These are phyloP conservation scores for Helicostylum pulchrum DNA, from an alignment of 192 early-diverging fungal genomes.

Conservation along the genomic window DNA sequence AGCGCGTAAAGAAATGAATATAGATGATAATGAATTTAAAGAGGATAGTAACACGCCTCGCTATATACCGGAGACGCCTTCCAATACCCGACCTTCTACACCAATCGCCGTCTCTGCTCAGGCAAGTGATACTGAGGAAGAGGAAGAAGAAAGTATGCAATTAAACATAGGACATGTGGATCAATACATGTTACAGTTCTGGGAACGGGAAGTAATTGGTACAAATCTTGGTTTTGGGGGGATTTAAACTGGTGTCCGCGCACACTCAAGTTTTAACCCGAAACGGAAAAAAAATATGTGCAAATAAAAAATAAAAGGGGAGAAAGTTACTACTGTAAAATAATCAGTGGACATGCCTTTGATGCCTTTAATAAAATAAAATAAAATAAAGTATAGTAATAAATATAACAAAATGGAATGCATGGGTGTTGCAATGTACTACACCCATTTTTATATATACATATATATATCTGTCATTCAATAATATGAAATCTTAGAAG, in stretches of 20 bases:
- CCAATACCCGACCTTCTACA: not conserved
- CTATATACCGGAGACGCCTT: constrained; percentile 1
- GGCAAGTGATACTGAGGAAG: not conserved
- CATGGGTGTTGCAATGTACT: too few species aligned
- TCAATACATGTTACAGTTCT: constrained; percentile 68
- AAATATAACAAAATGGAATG: too few species aligned
- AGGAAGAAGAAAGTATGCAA: constrained; percentile 18
- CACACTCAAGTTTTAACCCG: not conserved
- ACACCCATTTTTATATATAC: too few species aligned
- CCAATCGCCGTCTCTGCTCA: not conserved
- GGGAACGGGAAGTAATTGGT: constrained; percentile 50
- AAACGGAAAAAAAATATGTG: not conserved
- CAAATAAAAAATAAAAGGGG: too few species aligned
- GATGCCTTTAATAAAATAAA: too few species aligned
- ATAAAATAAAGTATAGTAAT: too few species aligned
- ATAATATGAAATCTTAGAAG: too few species aligned
- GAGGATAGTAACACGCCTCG: constrained; percentile 30
- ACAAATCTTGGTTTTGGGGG: constrained; percentile 55
- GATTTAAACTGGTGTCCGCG: not conserved
- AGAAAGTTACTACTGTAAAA: too few species aligned
- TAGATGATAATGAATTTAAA: constrained; percentile 62
- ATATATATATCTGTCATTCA: too few species aligned
- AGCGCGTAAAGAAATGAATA: constrained; percentile 54
- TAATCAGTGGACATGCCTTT: too few species aligned
- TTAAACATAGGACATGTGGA: constrained; percentile 66